These are phyloP conservation scores for Mallotus japonicus DNA, from an alignment of 441 rosid species.

Conservation along the genomic window DNA sequence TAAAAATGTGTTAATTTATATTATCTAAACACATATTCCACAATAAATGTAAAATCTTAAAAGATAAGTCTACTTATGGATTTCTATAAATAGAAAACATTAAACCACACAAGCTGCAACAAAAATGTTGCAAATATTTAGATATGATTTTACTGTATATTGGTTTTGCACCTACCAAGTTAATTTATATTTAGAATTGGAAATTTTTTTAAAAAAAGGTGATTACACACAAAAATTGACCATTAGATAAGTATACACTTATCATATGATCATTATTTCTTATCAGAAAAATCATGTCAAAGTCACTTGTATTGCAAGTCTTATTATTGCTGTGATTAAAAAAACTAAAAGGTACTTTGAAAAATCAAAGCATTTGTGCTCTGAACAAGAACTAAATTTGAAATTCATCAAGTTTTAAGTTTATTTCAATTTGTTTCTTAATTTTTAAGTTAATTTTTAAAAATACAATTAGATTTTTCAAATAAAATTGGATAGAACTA, in stretches of 20 bases:
- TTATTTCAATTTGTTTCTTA: too few relatives aligned
- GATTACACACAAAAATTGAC: background rate
- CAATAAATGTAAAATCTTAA: too few relatives aligned
- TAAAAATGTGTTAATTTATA: too few relatives aligned
- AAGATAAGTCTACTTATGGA: too few relatives aligned
- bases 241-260: slow-evolving; percentile 3
- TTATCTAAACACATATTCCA: too few relatives aligned
- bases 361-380: background rate
- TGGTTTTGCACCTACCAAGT: background rate
- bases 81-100: too few relatives aligned
- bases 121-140: background rate
- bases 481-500: too few relatives aligned
- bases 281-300: slow-evolving; percentile 12
- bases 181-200: background rate
- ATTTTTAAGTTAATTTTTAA: too few relatives aligned
- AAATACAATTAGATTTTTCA: too few relatives aligned
- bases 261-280: slow-evolving; percentile 12
- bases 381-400: too few relatives aligned
- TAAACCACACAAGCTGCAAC: too few relatives aligned
- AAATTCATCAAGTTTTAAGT: too few relatives aligned
- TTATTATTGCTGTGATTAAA: slow-evolving; percentile 16
- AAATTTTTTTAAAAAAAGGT: background rate
- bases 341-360: background rate
- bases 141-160: background rate
- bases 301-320: slow-evolving; percentile 15